Evolutionary conservation across 495 filamentous ascomycete genomes (phyloP).

Genomic region (Aspergillus indologenus): DNA sequence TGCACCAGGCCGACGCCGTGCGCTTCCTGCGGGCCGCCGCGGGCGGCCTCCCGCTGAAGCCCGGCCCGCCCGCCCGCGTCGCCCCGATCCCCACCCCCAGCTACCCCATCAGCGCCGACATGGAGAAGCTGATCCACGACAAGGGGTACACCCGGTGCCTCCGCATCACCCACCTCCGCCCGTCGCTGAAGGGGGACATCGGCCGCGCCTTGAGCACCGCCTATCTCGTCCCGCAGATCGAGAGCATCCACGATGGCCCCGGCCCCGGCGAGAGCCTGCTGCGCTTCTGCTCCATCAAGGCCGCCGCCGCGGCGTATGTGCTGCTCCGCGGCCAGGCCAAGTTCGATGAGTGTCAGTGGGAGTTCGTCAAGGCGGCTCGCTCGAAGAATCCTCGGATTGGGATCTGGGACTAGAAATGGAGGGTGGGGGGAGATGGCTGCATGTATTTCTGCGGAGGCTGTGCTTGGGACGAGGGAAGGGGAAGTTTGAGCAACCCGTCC

Average conservation of each 20-base stretch:
- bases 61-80: slow-evolving; percentile 18
- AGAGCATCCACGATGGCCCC: slow-evolving; percentile 21
- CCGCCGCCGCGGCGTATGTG: slow-evolving; percentile 19
- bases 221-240: slow-evolving; percentile 15
- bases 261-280: slow-evolving; percentile 15
- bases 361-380: slow-evolving; percentile 14
- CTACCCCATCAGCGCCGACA: slow-evolving; percentile 24
- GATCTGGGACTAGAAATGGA: slow-evolving; percentile 15
- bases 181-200: slow-evolving; percentile 11
- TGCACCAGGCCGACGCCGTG: slow-evolving; percentile 24
- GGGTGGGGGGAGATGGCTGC: too few relatives aligned
- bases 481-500: too few relatives aligned
- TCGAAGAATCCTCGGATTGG: background rate
- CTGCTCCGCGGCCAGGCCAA: slow-evolving; percentile 13
- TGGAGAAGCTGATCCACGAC: slow-evolving; percentile 19
- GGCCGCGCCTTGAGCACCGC: slow-evolving; percentile 14
- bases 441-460: too few relatives aligned
- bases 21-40: slow-evolving; percentile 17
- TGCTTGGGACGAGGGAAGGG: too few relatives aligned
- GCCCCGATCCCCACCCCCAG: slow-evolving; percentile 33
- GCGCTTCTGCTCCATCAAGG: slow-evolving; percentile 33
- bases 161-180: slow-evolving; percentile 8
- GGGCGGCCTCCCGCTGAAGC: slow-evolving; percentile 16
- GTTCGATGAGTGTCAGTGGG: slow-evolving; percentile 16
- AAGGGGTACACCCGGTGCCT: slow-evolving; percentile 33